A percentile compares a stretch with the other conserved stretches of the same genome.
Evolutionary conservation across 148 eudicot species (phyloP).

Genomic region (Heliosperma pusillum): DNA sequence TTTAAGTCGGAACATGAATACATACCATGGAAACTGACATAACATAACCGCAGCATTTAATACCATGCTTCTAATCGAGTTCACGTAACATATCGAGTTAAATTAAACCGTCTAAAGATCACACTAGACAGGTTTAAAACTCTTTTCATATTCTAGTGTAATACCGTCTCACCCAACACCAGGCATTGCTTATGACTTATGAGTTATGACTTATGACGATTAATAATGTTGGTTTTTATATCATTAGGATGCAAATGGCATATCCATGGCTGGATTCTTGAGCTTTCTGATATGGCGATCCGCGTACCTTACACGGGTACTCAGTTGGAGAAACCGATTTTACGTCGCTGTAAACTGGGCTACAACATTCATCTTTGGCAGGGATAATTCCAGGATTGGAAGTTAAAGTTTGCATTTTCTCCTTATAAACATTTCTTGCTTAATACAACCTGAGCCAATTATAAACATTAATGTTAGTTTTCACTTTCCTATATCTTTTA

Average conservation of each 20-base stretch:
- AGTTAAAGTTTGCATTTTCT: background rate
- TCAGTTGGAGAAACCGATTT: slow-evolving; percentile 89
- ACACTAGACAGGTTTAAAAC: too few species aligned
- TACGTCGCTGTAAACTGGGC: slow-evolving; percentile 90
- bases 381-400: slow-evolving; percentile 65
- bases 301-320: slow-evolving; percentile 76
- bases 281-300: slow-evolving; percentile 97
- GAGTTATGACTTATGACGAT: too few species aligned
- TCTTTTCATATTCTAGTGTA: background rate
- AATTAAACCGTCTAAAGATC: too few species aligned
- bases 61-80: background rate
- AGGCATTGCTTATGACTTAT: background rate
- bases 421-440: too few species aligned
- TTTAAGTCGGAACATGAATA: background rate
- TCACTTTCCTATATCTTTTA: too few species aligned
- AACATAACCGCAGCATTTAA: background rate
- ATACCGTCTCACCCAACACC: background rate
- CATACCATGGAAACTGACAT: too few species aligned
- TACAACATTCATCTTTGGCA: slow-evolving; percentile 76
- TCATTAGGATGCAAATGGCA: slow-evolving; percentile 60
- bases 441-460: too few species aligned
- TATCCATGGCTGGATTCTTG: slow-evolving; percentile 66
- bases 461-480: too few species aligned
- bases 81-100: too few species aligned
- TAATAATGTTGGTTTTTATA: background rate